Evolutionary conservation across 1,139 yeast species (phyloP).

Genomic region (Chernovozyma sophiae-reginae): DNA sequence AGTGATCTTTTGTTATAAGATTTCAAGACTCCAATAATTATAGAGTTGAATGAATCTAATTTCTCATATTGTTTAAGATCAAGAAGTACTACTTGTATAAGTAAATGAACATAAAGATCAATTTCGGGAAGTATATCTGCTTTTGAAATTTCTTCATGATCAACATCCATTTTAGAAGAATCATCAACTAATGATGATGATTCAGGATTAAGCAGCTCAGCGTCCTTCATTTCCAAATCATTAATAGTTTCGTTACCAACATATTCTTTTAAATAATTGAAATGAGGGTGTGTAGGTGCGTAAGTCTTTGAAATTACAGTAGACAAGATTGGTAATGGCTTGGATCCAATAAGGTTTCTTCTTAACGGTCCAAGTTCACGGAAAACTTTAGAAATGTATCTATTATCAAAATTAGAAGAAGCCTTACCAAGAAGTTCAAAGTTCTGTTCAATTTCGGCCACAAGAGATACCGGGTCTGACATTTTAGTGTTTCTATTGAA

Average conservation of each 20-base stretch:
- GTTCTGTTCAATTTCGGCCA: conserved; percentile 47
- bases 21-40: conserved; percentile 53
- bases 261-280: conserved; percentile 40
- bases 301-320: conserved; percentile 53
- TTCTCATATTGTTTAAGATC: conserved; percentile 52
- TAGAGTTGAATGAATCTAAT: conserved; percentile 49
- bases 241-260: conserved; percentile 11
- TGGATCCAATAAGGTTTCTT: conserved; percentile 47
- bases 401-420: conserved; percentile 74
- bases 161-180: conserved; percentile 19
- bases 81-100: conserved; percentile 72
- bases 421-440: conserved; percentile 64
- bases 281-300: conserved; percentile 41
- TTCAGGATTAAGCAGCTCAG: conserved; percentile 4
- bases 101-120: conserved; percentile 73
- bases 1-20: conserved; percentile 75
- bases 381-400: conserved; percentile 80
- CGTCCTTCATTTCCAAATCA: conserved; percentile 5
- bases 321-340: conserved; percentile 40
- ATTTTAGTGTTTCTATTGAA: too few species aligned
- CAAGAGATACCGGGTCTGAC: conserved; percentile 13
- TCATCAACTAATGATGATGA: conserved; percentile 21
- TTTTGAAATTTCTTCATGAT: conserved; percentile 21
- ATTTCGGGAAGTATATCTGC: conserved; percentile 61
- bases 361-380: conserved; percentile 80